These are phyloP conservation scores for Daldinia bambusicola DNA, from an alignment of 495 filamentous ascomycete species.

Conservation along the genomic window DNA sequence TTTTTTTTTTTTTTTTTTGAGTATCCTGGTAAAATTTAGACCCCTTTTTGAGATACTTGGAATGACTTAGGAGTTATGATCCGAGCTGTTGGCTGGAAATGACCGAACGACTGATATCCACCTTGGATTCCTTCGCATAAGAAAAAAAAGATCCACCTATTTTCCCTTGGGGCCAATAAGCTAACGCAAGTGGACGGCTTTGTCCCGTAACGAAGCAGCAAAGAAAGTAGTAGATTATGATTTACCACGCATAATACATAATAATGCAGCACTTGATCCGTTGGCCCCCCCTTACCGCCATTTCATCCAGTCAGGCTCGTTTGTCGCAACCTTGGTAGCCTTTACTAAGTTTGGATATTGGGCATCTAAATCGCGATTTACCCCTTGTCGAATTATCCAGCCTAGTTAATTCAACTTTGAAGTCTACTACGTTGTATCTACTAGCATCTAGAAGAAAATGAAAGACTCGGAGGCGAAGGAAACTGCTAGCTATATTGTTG, in stretches of 20 bases:
- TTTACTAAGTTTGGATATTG: not conserved
- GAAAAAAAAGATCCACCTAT: conserved; percentile 19
- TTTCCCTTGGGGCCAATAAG: conserved; percentile 15
- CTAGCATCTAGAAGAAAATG: not conserved
- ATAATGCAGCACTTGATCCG: conserved; percentile 13
- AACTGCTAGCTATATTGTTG: not conserved
- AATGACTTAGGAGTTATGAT: not conserved
- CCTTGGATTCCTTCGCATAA: conserved; percentile 12
- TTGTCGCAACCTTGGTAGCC: not conserved
- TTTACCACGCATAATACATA: conserved; percentile 28
- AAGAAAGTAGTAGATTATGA: conserved; percentile 28
- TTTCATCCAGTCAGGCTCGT: not conserved
- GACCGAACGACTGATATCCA: conserved; percentile 5
- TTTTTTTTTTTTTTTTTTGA: not conserved
- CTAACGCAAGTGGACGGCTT: conserved; percentile 35
- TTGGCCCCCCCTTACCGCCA: conserved; percentile 2
- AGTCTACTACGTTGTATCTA: not conserved
- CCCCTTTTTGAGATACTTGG: conserved; percentile 6
- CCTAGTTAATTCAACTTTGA: not conserved
- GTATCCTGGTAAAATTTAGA: not conserved
- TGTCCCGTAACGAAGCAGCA: conserved; percentile 25
- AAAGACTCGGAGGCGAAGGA: not conserved
- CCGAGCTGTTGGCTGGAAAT: conserved; percentile 14
- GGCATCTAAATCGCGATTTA: not conserved
- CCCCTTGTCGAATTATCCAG: not conserved